Conservation (phyloP, 768 basidiomycete species). For the Suillus luteus region DNA sequence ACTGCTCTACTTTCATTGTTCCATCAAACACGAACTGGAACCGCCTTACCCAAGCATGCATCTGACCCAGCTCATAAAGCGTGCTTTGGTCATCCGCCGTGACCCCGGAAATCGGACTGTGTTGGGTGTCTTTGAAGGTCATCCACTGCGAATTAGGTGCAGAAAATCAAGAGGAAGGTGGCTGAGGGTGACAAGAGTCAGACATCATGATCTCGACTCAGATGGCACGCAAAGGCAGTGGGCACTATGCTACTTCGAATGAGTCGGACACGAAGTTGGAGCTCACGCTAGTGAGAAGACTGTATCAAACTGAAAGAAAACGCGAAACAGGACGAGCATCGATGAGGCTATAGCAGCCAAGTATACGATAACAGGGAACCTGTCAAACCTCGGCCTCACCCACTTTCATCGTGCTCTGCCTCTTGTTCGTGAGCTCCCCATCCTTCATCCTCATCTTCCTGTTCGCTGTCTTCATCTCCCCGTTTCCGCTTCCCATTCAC, state of each 20-base stretch:
- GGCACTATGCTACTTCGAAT: not conserved
- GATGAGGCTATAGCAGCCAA: not conserved
- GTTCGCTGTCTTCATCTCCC: slow-evolving; percentile 34
- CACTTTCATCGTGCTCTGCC: slow-evolving; percentile 29
- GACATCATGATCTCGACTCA: not conserved
- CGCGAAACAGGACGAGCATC: not conserved
- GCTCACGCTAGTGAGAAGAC: not conserved
- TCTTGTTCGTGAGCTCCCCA: slow-evolving; percentile 24
- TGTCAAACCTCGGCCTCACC: slow-evolving; percentile 21
- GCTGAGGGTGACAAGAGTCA: not conserved
- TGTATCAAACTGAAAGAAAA: not conserved
- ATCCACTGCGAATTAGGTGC: too few species aligned
- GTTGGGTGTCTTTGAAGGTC: too few species aligned
- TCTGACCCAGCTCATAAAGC: too few species aligned
- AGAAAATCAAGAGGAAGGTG: not conserved
- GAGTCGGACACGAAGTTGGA: not conserved
- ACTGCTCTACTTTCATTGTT: too few species aligned
- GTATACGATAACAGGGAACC: not conserved
- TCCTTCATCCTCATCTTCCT: slow-evolving; percentile 37
- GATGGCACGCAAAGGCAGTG: not conserved
- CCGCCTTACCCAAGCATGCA: too few species aligned
- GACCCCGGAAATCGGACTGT: too few species aligned
- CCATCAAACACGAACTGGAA: too few species aligned
- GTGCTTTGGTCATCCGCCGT: too few species aligned
- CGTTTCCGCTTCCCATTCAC: slow-evolving; percentile 41